Evolutionary conservation across 257 asterid genomes (phyloP), one percentile per base, ranked within the genome.

Genomic region (Pogostemon cablin): DNA sequence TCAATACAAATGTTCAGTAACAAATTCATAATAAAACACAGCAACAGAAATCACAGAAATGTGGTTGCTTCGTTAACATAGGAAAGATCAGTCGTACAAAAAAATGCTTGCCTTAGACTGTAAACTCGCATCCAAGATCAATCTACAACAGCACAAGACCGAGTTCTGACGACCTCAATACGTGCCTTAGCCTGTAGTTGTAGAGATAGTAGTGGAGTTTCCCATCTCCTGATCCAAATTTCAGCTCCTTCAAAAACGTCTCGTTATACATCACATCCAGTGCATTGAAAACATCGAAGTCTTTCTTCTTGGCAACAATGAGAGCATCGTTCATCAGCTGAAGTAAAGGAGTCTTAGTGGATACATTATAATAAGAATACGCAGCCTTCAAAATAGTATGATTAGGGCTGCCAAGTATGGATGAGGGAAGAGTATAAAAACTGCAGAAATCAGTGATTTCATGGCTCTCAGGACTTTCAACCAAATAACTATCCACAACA

Each of bases 281-380:
- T n/a, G 98, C 95, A 41, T 89, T 90, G 75, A 89, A 92, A 46
- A 92, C 98, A 63, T 90, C 98, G 25, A 79, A 89, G 3, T 85
- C 88, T 75, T 86, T 83, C 87, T 79, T 86, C 83, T 92, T 92
- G 35, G 98, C 96, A 67, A 88, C 80, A 48, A 86, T 80, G 49
- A 92, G 90, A 7, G 96, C 92, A 80, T 92, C 98, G 6, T 86
- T 88, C 89, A 90, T 90, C 86, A 92, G 73, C 40, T 90, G 98
- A 72, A 86, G 86, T 72, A 86, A 73, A 7, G 96, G 90, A 15
- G 91, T 87, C 87, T 74, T 85, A 7, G 89, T 90, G 3, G 96
- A 67, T 15, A 86, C 96, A 12, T 88, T 86, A 64, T 92, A 92
- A 75, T 86, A 89, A 39, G 88, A 83, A 72, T 90, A 90, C 2